These are phyloP conservation scores for Leccinum rimulosum DNA, from an alignment of 768 basidiomycete species.

Conservation along the genomic window DNA sequence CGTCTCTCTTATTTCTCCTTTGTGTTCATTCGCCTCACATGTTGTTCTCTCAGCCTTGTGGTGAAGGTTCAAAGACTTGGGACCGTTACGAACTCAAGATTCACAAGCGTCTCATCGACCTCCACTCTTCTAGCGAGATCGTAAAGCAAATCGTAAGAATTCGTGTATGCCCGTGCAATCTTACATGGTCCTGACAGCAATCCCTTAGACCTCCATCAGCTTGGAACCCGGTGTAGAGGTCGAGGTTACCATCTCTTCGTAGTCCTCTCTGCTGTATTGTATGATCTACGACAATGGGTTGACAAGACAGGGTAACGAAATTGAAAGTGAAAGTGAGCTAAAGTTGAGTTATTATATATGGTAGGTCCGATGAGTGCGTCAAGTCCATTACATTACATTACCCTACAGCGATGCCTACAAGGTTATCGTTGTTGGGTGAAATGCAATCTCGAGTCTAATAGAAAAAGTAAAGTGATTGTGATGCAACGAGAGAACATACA, in stretches of 20 bases:
- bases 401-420: slow-evolving; percentile 13
- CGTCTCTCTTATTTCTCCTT: slow-evolving; percentile 29
- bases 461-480: slow-evolving; percentile 2
- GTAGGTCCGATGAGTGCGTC: slow-evolving; percentile 12
- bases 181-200: slow-evolving; percentile 1
- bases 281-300: slow-evolving; percentile 5
- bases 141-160: slow-evolving; percentile 97
- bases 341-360: slow-evolving; percentile 5
- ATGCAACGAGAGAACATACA: slow-evolving; percentile 8
- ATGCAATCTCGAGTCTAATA: slow-evolving; percentile 4
- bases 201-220: slow-evolving; percentile 87
- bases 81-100: slow-evolving; percentile 99
- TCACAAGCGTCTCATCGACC: slow-evolving; percentile 99
- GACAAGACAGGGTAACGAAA: background rate
- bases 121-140: slow-evolving; percentile 97
- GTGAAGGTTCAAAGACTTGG: slow-evolving; percentile 99
- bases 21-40: background rate
- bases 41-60: slow-evolving; percentile 70
- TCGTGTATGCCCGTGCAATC: background rate
- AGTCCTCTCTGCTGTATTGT: slow-evolving; percentile 17
- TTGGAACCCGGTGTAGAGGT: slow-evolving; percentile 99
- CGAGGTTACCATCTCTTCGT: slow-evolving; percentile 93
- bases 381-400: slow-evolving; percentile 18
- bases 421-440: slow-evolving; percentile 14
- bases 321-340: background rate